These are phyloP conservation scores for Trichoderma aggressivum DNA, from an alignment of 2,329 filamentous ascomycete species.

Conservation along the genomic window DNA sequence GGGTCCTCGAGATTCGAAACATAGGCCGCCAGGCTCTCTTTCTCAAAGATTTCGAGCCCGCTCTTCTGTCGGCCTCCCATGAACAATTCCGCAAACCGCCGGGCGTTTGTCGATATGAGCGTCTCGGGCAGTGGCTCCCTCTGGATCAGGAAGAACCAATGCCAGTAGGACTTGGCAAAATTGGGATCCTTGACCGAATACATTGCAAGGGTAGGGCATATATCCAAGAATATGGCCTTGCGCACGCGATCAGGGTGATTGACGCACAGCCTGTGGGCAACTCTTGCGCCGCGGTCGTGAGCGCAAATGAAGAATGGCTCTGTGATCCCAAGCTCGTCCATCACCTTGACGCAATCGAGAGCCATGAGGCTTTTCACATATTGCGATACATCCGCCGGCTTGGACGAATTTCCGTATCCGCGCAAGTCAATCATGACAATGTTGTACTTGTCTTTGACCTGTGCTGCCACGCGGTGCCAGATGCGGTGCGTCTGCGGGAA, in stretches of 20 bases:
- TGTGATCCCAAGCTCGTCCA: slow-evolving; percentile 40
- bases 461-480: slow-evolving; percentile 46
- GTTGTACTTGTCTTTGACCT: slow-evolving; percentile 39
- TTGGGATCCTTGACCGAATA: slow-evolving; percentile 42
- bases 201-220: slow-evolving; percentile 54
- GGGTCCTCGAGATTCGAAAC: slow-evolving; percentile 39
- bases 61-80: slow-evolving; percentile 35
- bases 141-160: slow-evolving; percentile 59
- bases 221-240: slow-evolving; percentile 47
- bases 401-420: slow-evolving; percentile 50
- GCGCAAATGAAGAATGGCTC: slow-evolving; percentile 46
- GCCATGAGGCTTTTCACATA: slow-evolving; percentile 52
- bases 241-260: slow-evolving; percentile 41
- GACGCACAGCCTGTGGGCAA: slow-evolving; percentile 53
- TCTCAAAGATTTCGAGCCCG: slow-evolving; percentile 16
- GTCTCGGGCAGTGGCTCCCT: slow-evolving; percentile 48
- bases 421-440: slow-evolving; percentile 48
- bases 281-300: slow-evolving; percentile 56
- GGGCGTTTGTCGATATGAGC: slow-evolving; percentile 38
- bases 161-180: slow-evolving; percentile 51
- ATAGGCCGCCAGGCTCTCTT: slow-evolving; percentile 40
- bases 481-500: slow-evolving; percentile 52
- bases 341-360: slow-evolving; percentile 43
- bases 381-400: slow-evolving; percentile 33
- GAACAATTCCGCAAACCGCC: slow-evolving; percentile 41